Conservation (phyloP, 2,329 filamentous ascomycete genomes). For the Aspergillus melleus region DNA sequence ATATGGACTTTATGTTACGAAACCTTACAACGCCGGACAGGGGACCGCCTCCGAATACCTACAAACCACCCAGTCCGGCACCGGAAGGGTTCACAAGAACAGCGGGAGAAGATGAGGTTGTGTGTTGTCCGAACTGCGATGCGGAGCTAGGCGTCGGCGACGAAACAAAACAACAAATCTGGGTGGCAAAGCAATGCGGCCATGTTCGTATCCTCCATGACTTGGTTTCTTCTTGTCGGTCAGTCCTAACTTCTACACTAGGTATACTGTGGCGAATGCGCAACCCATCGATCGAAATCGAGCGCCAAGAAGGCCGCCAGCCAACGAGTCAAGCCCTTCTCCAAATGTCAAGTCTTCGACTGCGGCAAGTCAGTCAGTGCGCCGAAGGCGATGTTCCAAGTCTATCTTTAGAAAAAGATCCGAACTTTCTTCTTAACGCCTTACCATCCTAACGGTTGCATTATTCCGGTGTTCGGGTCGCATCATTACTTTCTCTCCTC, state of each 20-base stretch:
- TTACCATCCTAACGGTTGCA: constrained; percentile 6
- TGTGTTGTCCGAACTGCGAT: constrained; percentile 84
- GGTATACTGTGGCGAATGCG: constrained; percentile 53
- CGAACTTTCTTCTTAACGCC: constrained; percentile 5
- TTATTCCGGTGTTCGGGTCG: constrained; percentile 2
- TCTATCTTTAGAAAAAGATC: constrained; percentile 43
- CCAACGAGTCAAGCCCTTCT: constrained; percentile 41
- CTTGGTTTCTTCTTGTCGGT: neutral
- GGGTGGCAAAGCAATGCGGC: constrained; percentile 86
- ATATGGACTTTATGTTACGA: constrained; percentile 35
- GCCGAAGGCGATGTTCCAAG: constrained; percentile 46
- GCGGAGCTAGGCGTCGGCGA: constrained; percentile 77
- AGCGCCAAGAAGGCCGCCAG: constrained; percentile 33
- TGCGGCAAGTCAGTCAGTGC: constrained; percentile 43
- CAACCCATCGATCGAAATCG: constrained; percentile 39
- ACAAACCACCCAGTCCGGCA: constrained; percentile 66
- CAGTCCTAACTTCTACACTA: constrained; percentile 22
- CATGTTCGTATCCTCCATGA: constrained; percentile 64
- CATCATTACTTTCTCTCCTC: neutral
- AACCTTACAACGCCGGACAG: constrained; percentile 23
- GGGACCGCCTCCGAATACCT: constrained; percentile 29
- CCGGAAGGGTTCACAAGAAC: constrained; percentile 78
- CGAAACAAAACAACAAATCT: constrained; percentile 77
- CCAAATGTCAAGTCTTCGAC: constrained; percentile 44
- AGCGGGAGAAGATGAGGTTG: constrained; percentile 68